Base-by-base conservation (phyloP, 768 basidiomycete genomes). In the Xerocomellus intermedius region DNA sequence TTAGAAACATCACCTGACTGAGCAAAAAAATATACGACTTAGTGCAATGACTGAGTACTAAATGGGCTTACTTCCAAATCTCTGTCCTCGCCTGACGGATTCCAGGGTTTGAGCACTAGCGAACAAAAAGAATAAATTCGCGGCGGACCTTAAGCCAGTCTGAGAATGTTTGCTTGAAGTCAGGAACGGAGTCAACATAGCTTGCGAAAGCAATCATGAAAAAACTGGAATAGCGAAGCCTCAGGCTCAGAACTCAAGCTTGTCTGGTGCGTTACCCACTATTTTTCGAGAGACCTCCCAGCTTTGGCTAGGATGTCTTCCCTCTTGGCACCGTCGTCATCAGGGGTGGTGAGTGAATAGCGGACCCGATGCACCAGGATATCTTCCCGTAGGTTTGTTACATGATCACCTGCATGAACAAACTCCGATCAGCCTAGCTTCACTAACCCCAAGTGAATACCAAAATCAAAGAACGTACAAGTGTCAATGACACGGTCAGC, bases 171-270 rank as follows among this genome's bases (percentile, higher is more conserved):
- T 85, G 82, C 39, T 75, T 69, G 66, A 88, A 82, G 60, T 82
- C 75, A 13, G 85, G 80, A 26, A 79, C 77, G 49, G 87, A 82
- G 53, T 85, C 82, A 6, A 96, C 85, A 62, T 89, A 99, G 56
- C 86, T 91, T 3, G 94, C 89, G 64, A 98, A 99, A 0, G 89
- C 90, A 55, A 98, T 89, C 62, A 94, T 83, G 73, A 98, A 98
- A 75, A 96, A 97, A 70, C 91, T 94, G 53, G 19, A 10, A 41
- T 3, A 21, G 5, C n/a, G 13, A 24, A n/a, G 12, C 8, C n/a
- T 53, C 30, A 51, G 54, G 12, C 26, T 35, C 51, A 28, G 35
- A 42, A 50, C 19, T 48, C 26, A 30, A 12, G 30, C 24, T 48
- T 24, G 42, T 42, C 51, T 26, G 24, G 49, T n/a, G 8, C n/a